phyloP scores from a whole-genome alignment of 163 green algal genomes.

The Botryococcus braunii region DNA sequence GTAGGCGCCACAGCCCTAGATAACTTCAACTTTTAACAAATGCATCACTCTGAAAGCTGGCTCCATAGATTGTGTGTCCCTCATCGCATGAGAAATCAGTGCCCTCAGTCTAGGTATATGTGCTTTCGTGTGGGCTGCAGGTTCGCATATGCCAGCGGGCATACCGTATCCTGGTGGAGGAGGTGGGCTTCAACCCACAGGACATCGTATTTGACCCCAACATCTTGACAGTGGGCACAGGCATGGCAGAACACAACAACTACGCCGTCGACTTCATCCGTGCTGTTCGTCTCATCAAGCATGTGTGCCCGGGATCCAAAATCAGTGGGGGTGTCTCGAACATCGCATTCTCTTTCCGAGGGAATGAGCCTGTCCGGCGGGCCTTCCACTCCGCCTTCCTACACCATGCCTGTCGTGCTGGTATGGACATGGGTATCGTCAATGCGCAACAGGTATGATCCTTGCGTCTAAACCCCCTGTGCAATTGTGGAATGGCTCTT shows the following conservation, averaged over 20 bases:
- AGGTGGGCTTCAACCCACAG: constrained; percentile 90
- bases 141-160: constrained; percentile 89
- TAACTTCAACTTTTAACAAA: no score
- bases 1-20: no score
- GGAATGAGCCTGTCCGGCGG: constrained; percentile 92
- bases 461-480: no score
- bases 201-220: constrained; percentile 99
- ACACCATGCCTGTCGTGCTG: constrained; percentile 85
- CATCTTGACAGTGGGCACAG: constrained; percentile 95
- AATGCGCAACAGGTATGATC: constrained; percentile 80
- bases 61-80: no score
- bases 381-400: constrained; percentile 95
- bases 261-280: constrained; percentile 98
- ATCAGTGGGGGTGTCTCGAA: constrained; percentile 95
- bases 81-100: no score
- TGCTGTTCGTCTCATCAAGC: constrained; percentile 89
- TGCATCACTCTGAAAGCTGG: no score
- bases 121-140: constrained; percentile 19
- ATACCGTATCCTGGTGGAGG: constrained; percentile 91
- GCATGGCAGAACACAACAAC: constrained; percentile 97
- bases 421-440: constrained; percentile 99
- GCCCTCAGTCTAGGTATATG: no score
- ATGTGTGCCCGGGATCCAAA: constrained; percentile 86
- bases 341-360: constrained; percentile 96
- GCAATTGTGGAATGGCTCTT: no score